Evolutionary conservation across 129 eudicot genomes (phyloP).

Genomic region (Glebionis coronaria): DNA sequence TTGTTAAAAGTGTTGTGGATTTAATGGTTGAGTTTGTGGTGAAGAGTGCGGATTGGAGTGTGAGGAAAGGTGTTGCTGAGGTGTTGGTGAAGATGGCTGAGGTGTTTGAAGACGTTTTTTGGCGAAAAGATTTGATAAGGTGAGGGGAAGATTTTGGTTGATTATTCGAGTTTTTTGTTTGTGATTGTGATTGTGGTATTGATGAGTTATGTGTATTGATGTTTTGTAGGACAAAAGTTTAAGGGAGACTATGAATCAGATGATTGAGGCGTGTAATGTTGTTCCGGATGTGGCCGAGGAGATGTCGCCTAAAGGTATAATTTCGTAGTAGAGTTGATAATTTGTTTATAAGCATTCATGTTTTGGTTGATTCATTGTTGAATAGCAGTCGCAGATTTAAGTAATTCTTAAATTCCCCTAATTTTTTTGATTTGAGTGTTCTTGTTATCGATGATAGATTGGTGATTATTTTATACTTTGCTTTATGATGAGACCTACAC

Average conservation of each 20-base stretch:
- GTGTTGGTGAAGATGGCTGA: constrained; percentile 60
- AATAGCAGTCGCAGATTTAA: background rate
- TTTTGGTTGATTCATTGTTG: background rate
- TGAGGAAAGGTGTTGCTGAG: constrained; percentile 74
- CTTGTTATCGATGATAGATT: no score
- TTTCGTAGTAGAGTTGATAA: no score
- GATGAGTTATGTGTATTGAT: no score
- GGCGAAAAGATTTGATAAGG: constrained; percentile 73
- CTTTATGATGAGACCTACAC: no score
- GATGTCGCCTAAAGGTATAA: constrained; percentile 56
- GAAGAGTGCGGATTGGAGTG: constrained; percentile 78
- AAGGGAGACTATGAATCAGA: constrained; percentile 74
- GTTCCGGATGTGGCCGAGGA: constrained; percentile 61
- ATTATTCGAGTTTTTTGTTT: background rate
- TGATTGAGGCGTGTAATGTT: constrained; percentile 78
- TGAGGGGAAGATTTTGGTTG: constrained; percentile 9
- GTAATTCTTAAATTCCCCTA: background rate
- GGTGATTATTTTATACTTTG: no score
- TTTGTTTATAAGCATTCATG: background rate
- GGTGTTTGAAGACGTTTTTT: constrained; percentile 69
- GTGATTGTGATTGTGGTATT: constrained; percentile 1
- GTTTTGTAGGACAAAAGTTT: constrained; percentile 68
- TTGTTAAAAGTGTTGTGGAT: constrained; percentile 42
- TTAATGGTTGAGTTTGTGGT: constrained; percentile 54
- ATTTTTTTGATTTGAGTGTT: no score